Evolutionary conservation across 495 filamentous ascomycete genomes (phyloP), one percentile per base, ranked within the genome.

Genomic region (Penicillium silybi): DNA sequence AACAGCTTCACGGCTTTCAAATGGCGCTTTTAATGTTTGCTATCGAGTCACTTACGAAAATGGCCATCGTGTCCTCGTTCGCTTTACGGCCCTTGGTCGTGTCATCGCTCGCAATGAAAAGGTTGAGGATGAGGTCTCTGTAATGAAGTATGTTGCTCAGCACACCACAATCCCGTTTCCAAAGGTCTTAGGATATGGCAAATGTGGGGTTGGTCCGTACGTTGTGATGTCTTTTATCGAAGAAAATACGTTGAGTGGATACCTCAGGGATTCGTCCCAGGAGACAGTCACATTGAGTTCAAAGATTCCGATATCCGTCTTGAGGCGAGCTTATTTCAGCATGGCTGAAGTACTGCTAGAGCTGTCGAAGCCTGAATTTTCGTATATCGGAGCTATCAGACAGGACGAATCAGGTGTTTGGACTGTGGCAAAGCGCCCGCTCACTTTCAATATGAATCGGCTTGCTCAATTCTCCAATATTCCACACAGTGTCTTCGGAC

Each of bases 161-260:
- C 32, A 67, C 32, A 73, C 66, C 9, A 13, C 48, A 6, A 62
- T 76, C 16, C 72, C 68, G 11, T 63, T 67, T 62, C 71, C 73
- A 7, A 59, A 58, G 22, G 57, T 76, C 11, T 63, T 70, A 6
- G 62, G 66, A n/a, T 54, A 29, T 22, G 64, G 61, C 1, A 64
- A 57, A 8, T 59, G 58, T 22, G 55, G 58, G 2, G 39, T 74
- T 32, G 71, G 76, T 4, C 73, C 73, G 27, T 29, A 75, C 54
- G 73, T 78, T 44, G 73, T 80, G 40, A 75, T 76, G 63, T 57
- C 66, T 16, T 72, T 71, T 48, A 45, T 78, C 40, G 61, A 71
- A 39, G 64, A 73, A 44, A 42, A 50, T 4, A 41, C 44, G 23
- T 47, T 66, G 25, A 46, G 34, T 11, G 22, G 41, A 32, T 59